Evolutionary conservation across 225 moss, liverwort and hornwort species (phyloP).

Genomic region (Bryum argenteum): DNA sequence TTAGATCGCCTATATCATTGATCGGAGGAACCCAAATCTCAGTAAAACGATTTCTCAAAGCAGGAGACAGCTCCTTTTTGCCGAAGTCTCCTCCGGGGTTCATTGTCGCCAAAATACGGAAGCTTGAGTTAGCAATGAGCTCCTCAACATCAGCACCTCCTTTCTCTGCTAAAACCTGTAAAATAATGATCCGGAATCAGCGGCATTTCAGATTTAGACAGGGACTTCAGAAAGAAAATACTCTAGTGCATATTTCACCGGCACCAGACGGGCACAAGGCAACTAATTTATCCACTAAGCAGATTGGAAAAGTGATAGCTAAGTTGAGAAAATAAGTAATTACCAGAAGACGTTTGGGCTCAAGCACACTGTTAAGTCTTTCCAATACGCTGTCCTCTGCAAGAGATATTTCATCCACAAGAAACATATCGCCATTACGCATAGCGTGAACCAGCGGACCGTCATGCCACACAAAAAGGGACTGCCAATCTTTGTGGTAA

Average conservation of each 20-base stretch:
- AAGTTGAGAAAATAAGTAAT: conserved; percentile 15
- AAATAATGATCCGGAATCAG: conserved; percentile 18
- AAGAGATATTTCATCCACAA: conserved; percentile 96
- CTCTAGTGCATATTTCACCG: conserved; percentile 1
- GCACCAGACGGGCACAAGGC: conserved; percentile 25
- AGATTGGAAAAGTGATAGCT: conserved; percentile 8
- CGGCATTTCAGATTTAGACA: conserved; percentile 18
- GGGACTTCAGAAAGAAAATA: conserved; percentile 11
- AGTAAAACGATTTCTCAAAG: conserved; percentile 91
- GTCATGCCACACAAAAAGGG: conserved; percentile 92
- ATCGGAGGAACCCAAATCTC: conserved; percentile 98
- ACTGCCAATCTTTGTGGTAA: conserved; percentile 82
- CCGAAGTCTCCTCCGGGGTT: conserved; percentile 98
- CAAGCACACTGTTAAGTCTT: conserved; percentile 90
- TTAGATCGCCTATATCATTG: conserved; percentile 69
- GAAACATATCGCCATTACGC: conserved; percentile 88
- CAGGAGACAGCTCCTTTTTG: conserved; percentile 95
- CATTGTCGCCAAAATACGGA: conserved; percentile 91
- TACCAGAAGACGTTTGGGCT: conserved; percentile 93
- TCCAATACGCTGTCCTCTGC: conserved; percentile 97
- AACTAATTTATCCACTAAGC: conserved; percentile 16
- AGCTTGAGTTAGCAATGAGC: conserved; percentile 63
- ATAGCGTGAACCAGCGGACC: conserved; percentile 96
- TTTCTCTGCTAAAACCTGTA: conserved; percentile 94
- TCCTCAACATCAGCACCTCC: conserved; percentile 86